Conservation (phyloP, 1,284 basidiomycete species). For the Chondrostereum purpureum region DNA sequence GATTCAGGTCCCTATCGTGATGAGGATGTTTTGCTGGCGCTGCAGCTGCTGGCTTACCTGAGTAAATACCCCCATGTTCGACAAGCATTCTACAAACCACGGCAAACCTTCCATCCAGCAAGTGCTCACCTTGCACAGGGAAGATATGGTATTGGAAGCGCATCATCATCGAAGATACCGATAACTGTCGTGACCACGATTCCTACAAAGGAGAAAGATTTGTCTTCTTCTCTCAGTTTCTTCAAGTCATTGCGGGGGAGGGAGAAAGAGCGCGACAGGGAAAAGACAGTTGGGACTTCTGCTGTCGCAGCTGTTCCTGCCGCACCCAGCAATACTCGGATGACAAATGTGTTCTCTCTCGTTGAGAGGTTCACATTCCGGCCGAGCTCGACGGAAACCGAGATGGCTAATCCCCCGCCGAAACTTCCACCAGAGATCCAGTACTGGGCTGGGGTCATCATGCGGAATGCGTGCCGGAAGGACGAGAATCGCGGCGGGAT, state of each 20-base stretch:
- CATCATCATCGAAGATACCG: background rate
- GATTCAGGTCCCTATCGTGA: slow-evolving; percentile 74
- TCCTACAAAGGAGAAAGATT: slow-evolving; percentile 4
- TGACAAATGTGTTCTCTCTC: slow-evolving; percentile 90
- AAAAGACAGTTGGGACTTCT: slow-evolving; percentile 10
- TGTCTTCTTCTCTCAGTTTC: background rate
- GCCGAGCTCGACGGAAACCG: slow-evolving; percentile 74
- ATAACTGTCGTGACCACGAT: slow-evolving; percentile 1
- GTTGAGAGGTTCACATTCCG: slow-evolving; percentile 96
- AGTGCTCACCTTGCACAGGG: slow-evolving; percentile 31
- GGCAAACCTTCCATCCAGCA: slow-evolving; percentile 69
- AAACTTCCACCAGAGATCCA: slow-evolving; percentile 87
- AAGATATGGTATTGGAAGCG: background rate
- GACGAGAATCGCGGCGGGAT: slow-evolving; percentile 91
- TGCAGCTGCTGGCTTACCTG: slow-evolving; percentile 93
- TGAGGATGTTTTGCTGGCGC: slow-evolving; percentile 86
- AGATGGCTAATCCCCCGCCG: slow-evolving; percentile 64
- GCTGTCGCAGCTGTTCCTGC: slow-evolving; percentile 14
- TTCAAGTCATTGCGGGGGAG: slow-evolving; percentile 24
- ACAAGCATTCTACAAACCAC: slow-evolving; percentile 90
- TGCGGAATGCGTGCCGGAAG: slow-evolving; percentile 98
- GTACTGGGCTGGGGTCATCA: slow-evolving; percentile 99
- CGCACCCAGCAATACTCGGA: slow-evolving; percentile 27
- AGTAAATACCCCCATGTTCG: slow-evolving; percentile 98
- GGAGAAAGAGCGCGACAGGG: slow-evolving; percentile 33